A percentile compares a stretch with the other conserved stretches of the same genome.
Evolutionary conservation across 768 basidiomycete genomes (phyloP).

Genomic region (Trametes maxima): DNA sequence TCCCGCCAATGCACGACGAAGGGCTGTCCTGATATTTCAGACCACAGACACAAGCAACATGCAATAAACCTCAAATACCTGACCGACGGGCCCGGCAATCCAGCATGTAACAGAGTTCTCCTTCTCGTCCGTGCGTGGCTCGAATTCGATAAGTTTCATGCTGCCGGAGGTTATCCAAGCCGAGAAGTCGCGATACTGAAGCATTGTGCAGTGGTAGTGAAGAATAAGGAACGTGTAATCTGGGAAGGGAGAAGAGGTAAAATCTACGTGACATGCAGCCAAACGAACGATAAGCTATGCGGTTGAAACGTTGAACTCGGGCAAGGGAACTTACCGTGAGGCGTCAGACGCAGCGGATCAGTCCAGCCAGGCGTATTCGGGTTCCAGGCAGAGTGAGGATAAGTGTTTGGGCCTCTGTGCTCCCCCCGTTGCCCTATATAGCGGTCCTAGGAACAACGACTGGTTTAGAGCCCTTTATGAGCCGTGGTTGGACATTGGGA

Average conservation of each 20-base stretch:
- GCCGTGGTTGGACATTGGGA: background rate
- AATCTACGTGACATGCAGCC: background rate
- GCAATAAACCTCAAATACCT: slow-evolving; percentile 38
- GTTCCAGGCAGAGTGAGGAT: background rate
- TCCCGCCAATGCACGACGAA: slow-evolving; percentile 72
- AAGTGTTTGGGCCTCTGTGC: background rate
- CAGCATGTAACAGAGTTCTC: slow-evolving; percentile 60
- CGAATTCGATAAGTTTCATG: slow-evolving; percentile 53
- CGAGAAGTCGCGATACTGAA: slow-evolving; percentile 62
- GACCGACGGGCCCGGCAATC: slow-evolving; percentile 63
- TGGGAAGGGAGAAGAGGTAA: background rate
- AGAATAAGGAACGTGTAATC: background rate
- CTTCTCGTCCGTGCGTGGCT: slow-evolving; percentile 50
- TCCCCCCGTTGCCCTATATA: background rate
- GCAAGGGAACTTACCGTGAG: background rate
- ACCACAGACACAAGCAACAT: background rate
- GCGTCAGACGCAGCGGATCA: background rate
- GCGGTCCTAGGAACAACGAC: background rate
- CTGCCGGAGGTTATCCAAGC: slow-evolving; percentile 68
- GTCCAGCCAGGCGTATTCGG: background rate
- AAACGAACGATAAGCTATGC: too few species aligned
- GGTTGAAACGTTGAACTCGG: too few species aligned
- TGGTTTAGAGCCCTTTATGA: background rate
- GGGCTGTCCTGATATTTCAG: slow-evolving; percentile 36
- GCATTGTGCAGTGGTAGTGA: slow-evolving; percentile 22